These are phyloP conservation scores for Colletotrichum salicis DNA, from an alignment of 2,329 filamentous ascomycete species.

Conservation along the genomic window DNA sequence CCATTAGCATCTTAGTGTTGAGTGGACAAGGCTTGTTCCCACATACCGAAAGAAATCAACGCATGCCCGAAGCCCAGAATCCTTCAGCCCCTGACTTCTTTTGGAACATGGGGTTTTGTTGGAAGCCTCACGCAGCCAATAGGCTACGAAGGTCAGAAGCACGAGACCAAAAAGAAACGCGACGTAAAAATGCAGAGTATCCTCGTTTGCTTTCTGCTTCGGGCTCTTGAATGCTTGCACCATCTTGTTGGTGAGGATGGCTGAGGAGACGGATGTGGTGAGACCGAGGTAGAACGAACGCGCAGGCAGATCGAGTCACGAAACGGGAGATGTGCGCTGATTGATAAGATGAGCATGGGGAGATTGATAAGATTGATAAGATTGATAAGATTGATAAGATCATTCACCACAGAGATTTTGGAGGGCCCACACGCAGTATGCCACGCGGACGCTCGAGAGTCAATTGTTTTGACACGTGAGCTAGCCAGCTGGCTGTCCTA, in stretches of 20 bases:
- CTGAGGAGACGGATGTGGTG: background rate
- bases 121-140: slow-evolving; percentile 5
- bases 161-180: slow-evolving; percentile 12
- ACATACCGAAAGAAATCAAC: slow-evolving; percentile 4
- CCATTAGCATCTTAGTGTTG: background rate
- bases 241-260: background rate
- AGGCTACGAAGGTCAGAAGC: background rate
- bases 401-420: background rate
- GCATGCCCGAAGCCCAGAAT: too few species aligned
- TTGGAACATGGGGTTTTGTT: background rate
- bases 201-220: slow-evolving; percentile 22
- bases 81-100: background rate
- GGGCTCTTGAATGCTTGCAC: background rate
- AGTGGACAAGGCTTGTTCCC: too few species aligned
- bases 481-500: background rate
- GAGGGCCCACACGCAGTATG: too few species aligned
- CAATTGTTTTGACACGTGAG: background rate
- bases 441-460: background rate
- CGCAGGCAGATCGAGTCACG: background rate
- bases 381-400: slow-evolving; percentile 13
- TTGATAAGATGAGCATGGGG: slow-evolving; percentile 23
- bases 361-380: slow-evolving; percentile 10
- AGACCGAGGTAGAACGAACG: background rate
- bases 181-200: slow-evolving; percentile 16
- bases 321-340: background rate